Evolutionary conservation across 371 early-diverging fungal species (phyloP).

Genomic region (Apophysomyces sp.): DNA sequence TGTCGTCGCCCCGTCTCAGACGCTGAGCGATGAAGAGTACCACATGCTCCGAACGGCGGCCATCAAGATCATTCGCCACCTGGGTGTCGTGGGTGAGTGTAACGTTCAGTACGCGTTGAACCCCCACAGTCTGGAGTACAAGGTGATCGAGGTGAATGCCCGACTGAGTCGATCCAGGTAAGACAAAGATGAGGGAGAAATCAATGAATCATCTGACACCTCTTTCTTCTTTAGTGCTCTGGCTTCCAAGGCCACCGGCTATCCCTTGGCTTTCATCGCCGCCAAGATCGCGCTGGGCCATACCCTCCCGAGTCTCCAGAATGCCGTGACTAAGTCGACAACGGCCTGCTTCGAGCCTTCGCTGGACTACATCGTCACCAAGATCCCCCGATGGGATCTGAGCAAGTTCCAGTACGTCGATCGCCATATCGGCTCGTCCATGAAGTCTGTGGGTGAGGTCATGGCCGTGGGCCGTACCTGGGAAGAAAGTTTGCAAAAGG

Average conservation of each 20-base stretch:
- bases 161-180: conserved; percentile 81
- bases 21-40: conserved; percentile 91
- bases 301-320: conserved; percentile 82
- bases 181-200: not conserved
- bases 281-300: conserved; percentile 91
- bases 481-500: conserved; percentile 93
- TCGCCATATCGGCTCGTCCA: conserved; percentile 77
- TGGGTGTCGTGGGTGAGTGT: conserved; percentile 98
- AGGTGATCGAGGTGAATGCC: conserved; percentile 95
- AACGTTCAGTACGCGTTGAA: conserved; percentile 95
- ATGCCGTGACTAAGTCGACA: conserved; percentile 88
- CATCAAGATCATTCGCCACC: conserved; percentile 89
- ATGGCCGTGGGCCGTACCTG: conserved; percentile 97
- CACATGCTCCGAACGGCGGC: conserved; percentile 94
- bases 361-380: conserved; percentile 90
- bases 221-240: conserved; percentile 58
- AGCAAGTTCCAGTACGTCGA: conserved; percentile 88
- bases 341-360: conserved; percentile 96
- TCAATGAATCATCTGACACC: not conserved
- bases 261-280: conserved; percentile 94
- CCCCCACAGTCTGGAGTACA: conserved; percentile 84
- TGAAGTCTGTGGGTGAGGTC: conserved; percentile 97
- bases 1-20: conserved; percentile 95
- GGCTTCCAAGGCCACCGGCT: conserved; percentile 95
- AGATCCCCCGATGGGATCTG: conserved; percentile 97